Percentiles rank a stretch among this genome's conserved stretches.
Conservation (phyloP, 129 eudicot genomes). For the Tagetes erecta region DNA sequence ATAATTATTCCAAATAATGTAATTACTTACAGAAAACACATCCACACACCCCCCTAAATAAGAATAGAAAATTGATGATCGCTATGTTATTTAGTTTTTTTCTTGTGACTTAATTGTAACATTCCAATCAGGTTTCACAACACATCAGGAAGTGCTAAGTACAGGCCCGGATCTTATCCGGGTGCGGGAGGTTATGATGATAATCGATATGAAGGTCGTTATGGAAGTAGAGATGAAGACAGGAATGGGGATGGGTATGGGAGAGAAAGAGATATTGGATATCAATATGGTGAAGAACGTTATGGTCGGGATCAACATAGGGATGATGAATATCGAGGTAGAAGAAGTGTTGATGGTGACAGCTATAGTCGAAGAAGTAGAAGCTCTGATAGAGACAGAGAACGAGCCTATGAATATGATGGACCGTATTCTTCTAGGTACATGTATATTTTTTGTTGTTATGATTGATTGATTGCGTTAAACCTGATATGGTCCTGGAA, state of each 20-base stretch:
- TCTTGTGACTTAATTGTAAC: not conserved
- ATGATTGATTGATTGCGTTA: not conserved
- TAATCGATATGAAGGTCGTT: constrained; percentile 54
- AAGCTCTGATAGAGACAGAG: constrained; percentile 80
- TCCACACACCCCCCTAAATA: not conserved
- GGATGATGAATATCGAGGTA: constrained; percentile 85
- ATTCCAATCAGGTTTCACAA: constrained; percentile 72
- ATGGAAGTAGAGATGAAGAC: constrained; percentile 65
- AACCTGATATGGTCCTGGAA: not conserved
- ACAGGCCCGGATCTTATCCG: constrained; percentile 71
- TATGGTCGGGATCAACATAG: constrained; percentile 58
- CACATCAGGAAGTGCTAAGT: constrained; percentile 59
- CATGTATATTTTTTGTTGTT: not conserved
- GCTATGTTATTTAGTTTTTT: not conserved
- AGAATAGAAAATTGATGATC: not conserved
- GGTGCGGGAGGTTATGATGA: constrained; percentile 63
- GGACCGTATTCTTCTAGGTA: constrained; percentile 89
- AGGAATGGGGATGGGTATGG: constrained; percentile 64
- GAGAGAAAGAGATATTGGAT: constrained; percentile 61
- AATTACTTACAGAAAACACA: not conserved
- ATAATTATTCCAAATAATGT: not conserved
- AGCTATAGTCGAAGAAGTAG: constrained; percentile 67
- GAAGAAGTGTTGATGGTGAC: constrained; percentile 70
- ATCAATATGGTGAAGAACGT: constrained; percentile 64
- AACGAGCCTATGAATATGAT: constrained; percentile 71